Evolutionary conservation across 805 yeast species (phyloP), one percentile per base, ranked within the genome.

Genomic region (Candida montana): DNA sequence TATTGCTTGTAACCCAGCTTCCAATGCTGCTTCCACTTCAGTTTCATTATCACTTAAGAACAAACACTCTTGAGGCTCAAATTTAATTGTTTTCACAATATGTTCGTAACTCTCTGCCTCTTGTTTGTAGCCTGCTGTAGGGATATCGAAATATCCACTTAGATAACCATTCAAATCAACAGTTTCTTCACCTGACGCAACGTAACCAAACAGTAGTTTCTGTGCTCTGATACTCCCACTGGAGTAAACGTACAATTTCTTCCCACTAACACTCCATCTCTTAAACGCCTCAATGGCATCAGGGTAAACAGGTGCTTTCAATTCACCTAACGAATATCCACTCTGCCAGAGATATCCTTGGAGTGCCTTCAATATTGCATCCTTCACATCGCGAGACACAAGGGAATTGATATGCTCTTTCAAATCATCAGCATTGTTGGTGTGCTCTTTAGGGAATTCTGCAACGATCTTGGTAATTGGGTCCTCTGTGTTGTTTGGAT

Each of bases 161-260:
- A 90, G 56, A 18, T 59, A 58, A 1, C 61, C 58, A 33, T 75
- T 83, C 53, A 87, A 59, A 58, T 84, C 85, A 11, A 62, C 45
- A 19, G 65, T 57, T 8, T 40, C 10, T 4, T 54, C 59, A 39
- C 24, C 24, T 21, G 24, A 21, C 6, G 64, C 64, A 9, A 84
- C 90, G 57, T 84, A 74, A 0, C 70, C 71, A 55, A 90, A 87
- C 43, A 90, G 63, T 46, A 90, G 64, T 52, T 81, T 83, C 53
- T 90, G 98, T 1, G 97, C 97, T 45, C 79, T 75, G 19, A 90
- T 78, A 33, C 93, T 81, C 1, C 98, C 98, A 21, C 95, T 84
- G 0, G 96, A 88, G 63, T 90, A 90, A 16, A 90, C 87, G 55
- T 71, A 84, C 0, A 87, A 64, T 3, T 64, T 63, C 26, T 48